phyloP scores from a whole-genome alignment of 108 stramenopile genomes.

The Pelagomonas calceolata region DNA sequence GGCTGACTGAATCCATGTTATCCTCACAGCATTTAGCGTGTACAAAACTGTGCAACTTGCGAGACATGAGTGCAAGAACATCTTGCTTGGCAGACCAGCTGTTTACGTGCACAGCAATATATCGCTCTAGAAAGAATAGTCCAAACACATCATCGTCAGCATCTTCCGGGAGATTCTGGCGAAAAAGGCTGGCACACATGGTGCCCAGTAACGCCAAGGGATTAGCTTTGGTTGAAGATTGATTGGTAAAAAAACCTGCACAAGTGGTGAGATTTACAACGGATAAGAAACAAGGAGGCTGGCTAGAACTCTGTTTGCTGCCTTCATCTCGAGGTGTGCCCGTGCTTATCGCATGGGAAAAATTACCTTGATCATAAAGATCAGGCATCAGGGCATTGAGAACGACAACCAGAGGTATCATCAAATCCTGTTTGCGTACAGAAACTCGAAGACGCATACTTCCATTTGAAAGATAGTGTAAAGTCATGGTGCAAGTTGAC shows the following conservation, averaged over 20 bases:
- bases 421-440: conserved; percentile 80
- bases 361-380: conserved; percentile 71
- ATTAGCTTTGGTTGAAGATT: background rate
- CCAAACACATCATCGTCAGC: background rate
- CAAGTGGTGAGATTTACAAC: no score
- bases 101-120: conserved; percentile 69
- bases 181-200: background rate
- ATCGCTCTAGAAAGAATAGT: conserved; percentile 17
- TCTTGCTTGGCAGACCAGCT: conserved; percentile 80
- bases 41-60: conserved; percentile 88
- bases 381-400: conserved; percentile 73
- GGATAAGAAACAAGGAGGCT: conserved; percentile 18
- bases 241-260: background rate
- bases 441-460: conserved; percentile 80
- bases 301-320: conserved; percentile 74
- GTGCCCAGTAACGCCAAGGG: background rate
- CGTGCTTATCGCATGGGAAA: conserved; percentile 55
- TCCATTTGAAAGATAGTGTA: conserved; percentile 89
- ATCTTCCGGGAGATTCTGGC: background rate
- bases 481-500: conserved; percentile 76
- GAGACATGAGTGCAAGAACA: conserved; percentile 63
- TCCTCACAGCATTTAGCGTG: conserved; percentile 84
- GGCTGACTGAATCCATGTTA: conserved; percentile 86
- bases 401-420: conserved; percentile 78
- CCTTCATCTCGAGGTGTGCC: conserved; percentile 63